Conservation (phyloP, 2,329 filamentous ascomycete genomes). For the Rutstroemia sp. region DNA sequence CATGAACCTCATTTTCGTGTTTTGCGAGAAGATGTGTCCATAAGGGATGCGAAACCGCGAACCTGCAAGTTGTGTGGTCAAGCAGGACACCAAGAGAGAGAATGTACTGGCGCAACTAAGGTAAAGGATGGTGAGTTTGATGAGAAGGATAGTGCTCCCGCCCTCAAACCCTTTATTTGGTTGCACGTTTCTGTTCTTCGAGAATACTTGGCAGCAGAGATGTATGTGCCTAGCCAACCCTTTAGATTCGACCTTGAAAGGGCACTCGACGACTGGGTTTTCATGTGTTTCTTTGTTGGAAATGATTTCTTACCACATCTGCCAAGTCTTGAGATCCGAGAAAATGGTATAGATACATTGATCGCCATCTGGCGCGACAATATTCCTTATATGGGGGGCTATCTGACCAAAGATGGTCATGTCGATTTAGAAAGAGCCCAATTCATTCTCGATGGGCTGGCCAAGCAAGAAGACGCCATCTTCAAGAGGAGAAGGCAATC, state of each 20-base stretch:
- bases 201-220: constrained; percentile 87
- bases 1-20: constrained; percentile 97
- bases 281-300: constrained; percentile 98
- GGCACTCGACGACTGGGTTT: constrained; percentile 95
- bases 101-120: constrained; percentile 74
- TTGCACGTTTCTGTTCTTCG: constrained; percentile 85
- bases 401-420: constrained; percentile 89
- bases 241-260: constrained; percentile 92
- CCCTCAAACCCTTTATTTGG: constrained; percentile 95
- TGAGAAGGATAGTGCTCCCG: constrained; percentile 64
- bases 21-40: constrained; percentile 93
- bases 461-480: constrained; percentile 88
- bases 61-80: constrained; percentile 87
- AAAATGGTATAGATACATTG: constrained; percentile 93
- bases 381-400: constrained; percentile 84
- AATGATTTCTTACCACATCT: constrained; percentile 98
- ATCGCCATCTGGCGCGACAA: constrained; percentile 97
- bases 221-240: constrained; percentile 72
- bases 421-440: constrained; percentile 85
- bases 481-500: constrained; percentile 81
- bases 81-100: constrained; percentile 79
- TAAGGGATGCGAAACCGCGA: constrained; percentile 75
- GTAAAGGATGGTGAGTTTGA: constrained; percentile 73
- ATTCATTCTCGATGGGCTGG: constrained; percentile 78
- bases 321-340: constrained; percentile 93